These are phyloP conservation scores for Penicillium sp. DNA, from an alignment of 2,329 filamentous ascomycete species.

Conservation along the genomic window DNA sequence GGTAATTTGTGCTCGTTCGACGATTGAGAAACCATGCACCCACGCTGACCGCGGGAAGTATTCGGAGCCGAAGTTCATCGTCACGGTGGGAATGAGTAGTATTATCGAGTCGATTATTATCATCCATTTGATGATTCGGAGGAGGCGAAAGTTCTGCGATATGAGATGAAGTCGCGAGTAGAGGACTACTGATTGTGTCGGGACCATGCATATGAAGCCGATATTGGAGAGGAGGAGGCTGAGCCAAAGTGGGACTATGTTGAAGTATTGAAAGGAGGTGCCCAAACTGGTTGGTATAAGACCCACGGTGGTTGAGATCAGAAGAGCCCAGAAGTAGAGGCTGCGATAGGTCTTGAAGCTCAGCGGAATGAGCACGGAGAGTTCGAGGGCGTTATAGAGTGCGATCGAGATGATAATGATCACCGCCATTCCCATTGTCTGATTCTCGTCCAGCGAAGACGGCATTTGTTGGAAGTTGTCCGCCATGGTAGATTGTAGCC, in stretches of 20 bases:
- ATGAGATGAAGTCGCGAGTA: slow-evolving; percentile 60
- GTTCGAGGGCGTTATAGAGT: slow-evolving; percentile 45
- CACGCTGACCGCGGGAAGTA: slow-evolving; percentile 24
- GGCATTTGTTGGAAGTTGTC: neutral
- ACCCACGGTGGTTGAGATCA: slow-evolving; percentile 26
- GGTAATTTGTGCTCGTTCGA: slow-evolving; percentile 11
- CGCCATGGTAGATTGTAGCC: neutral
- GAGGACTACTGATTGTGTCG: slow-evolving; percentile 57
- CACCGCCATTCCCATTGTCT: neutral
- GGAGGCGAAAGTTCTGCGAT: slow-evolving; percentile 44
- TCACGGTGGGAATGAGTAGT: slow-evolving; percentile 9
- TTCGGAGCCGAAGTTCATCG: slow-evolving; percentile 6
- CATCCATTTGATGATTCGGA: slow-evolving; percentile 52
- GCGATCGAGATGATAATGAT: slow-evolving; percentile 31
- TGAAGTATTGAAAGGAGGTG: slow-evolving; percentile 35
- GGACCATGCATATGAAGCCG: slow-evolving; percentile 57
- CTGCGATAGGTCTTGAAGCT: slow-evolving; percentile 28
- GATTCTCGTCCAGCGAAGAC: neutral
- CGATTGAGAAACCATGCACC: neutral
- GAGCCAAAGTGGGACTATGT: slow-evolving; percentile 23
- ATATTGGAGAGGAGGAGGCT: slow-evolving; percentile 41
- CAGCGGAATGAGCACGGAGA: slow-evolving; percentile 27
- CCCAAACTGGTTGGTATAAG: slow-evolving; percentile 29
- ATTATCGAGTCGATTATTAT: slow-evolving; percentile 46
- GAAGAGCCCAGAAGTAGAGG: slow-evolving; percentile 36